Conservation (phyloP, 1,284 basidiomycete species). For the Marasmius tenuissimus region DNA sequence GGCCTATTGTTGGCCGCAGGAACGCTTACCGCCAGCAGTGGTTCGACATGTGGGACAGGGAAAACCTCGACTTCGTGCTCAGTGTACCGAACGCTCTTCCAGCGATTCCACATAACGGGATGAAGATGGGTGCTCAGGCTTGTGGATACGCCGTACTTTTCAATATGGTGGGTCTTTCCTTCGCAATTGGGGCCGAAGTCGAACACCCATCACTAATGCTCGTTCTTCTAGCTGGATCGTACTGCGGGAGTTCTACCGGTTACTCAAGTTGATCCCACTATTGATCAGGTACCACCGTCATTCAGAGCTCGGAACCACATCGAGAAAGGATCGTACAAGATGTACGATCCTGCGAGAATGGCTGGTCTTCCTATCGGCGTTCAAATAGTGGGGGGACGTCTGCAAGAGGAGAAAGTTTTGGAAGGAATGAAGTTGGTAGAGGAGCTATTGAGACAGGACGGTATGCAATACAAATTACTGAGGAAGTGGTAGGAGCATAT, state of each 20-base stretch:
- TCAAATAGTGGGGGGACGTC: constrained; percentile 57
- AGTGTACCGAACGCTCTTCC: constrained; percentile 60
- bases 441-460: constrained; percentile 20
- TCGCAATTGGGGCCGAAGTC: background rate
- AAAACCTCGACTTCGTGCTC: constrained; percentile 58
- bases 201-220: background rate
- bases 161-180: constrained; percentile 33
- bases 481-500: background rate
- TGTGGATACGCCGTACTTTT: constrained; percentile 46
- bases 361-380: constrained; percentile 66
- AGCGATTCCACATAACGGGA: constrained; percentile 47
- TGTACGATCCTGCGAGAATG: constrained; percentile 64
- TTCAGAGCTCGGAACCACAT: constrained; percentile 31
- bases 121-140: constrained; percentile 39
- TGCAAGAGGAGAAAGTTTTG: constrained; percentile 64
- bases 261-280: constrained; percentile 44
- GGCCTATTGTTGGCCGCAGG: constrained; percentile 41
- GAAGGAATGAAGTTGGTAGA: constrained; percentile 47
- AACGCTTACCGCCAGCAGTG: constrained; percentile 42
- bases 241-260: constrained; percentile 62
- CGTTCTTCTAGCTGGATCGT: constrained; percentile 46
- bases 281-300: constrained; percentile 36
- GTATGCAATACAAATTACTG: constrained; percentile 20
- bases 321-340: constrained; percentile 37
- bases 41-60: constrained; percentile 53